Evolutionary conservation across 495 filamentous ascomycete species (phyloP), one percentile per base, ranked within the genome.

Genomic region (Tuber microsphaerosporum): DNA sequence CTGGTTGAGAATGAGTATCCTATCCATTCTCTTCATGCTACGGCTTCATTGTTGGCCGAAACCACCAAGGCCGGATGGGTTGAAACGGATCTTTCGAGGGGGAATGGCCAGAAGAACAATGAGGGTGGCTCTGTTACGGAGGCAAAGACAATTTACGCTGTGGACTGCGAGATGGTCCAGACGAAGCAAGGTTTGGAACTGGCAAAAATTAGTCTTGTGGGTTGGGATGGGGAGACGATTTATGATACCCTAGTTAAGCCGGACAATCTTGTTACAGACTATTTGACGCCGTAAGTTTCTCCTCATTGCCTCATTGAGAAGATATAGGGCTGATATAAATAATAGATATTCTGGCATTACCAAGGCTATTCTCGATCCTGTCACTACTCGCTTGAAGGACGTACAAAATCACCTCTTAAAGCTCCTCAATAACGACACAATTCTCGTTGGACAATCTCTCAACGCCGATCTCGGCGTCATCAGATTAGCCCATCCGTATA

Each of bases 161-260:
- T 99, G 71, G 95, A 99, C 80, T 99, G 95, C 83, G 95, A 99
- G 83, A 99, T 99, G 95, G 97, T 93, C 81, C 88, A 90, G 82
- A 94, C 94, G 0, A 89, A 88, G 31, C 88, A 88, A 14, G 88
- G 91, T 71, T 91, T 89, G 39, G 94, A 93, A 70, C 88, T 99
- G 70, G 94, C 95, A 0, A 89, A 95, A 43, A 91, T 98, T 83
- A 96, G 92, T 82, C 77, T 99, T 41, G 85, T 98, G 12, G 84
- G 88, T 71, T 99, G 95, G 95, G 92, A 93, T 80, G 93, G 93
- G 22, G 88, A 89, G 48, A 88, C 91, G 7, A 84, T 97, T 19
- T 84, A 98, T 41, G 95, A 99, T 78, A 90, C 94, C 80, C 88
- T 97, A 16, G 96, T 99, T 73, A 97, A 97, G 83, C 95, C 95